Percentiles rank a stretch among this genome's conserved stretches.
Evolutionary conservation across 768 basidiomycete species (phyloP).

Genomic region (Podaxis sp.): DNA sequence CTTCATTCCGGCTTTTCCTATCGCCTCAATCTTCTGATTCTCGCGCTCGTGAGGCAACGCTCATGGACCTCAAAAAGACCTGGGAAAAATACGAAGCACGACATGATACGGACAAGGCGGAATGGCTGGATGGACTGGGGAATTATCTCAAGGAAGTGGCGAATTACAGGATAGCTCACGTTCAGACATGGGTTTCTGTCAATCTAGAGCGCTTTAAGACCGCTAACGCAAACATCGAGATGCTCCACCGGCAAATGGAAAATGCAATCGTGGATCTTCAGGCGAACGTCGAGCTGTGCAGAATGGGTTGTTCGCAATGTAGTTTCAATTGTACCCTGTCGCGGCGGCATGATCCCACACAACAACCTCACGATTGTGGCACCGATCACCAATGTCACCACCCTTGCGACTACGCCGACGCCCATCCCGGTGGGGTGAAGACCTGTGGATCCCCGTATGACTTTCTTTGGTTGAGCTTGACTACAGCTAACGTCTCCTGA

Average conservation of each 20-base stretch:
- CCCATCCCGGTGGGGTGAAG: conserved; percentile 29
- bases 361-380: conserved; percentile 45
- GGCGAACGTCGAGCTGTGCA: conserved; percentile 48
- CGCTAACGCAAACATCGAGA: conserved; percentile 42
- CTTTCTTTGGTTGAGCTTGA: background rate
- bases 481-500: background rate
- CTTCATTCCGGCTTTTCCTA: conserved; percentile 33
- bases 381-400: conserved; percentile 48
- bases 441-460: conserved; percentile 46
- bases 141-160: conserved; percentile 38
- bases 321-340: conserved; percentile 47
- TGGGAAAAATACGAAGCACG: conserved; percentile 36
- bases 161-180: conserved; percentile 45
- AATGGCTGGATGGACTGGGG: conserved; percentile 41
- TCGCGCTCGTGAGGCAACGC: conserved; percentile 24
- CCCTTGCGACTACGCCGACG: conserved; percentile 42
- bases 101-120: conserved; percentile 33
- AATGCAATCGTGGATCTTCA: conserved; percentile 43
- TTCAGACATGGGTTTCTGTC: conserved; percentile 48
- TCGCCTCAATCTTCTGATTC: conserved; percentile 13
- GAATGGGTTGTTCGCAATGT: conserved; percentile 45
- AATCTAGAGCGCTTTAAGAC: conserved; percentile 50
- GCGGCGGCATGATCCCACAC: conserved; percentile 40
- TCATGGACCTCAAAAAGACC: conserved; percentile 22
- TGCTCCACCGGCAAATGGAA: conserved; percentile 44